These are phyloP conservation scores for Suzukiozyma palmioleophila DNA, from an alignment of 1,139 yeast genomes.

Conservation along the genomic window DNA sequence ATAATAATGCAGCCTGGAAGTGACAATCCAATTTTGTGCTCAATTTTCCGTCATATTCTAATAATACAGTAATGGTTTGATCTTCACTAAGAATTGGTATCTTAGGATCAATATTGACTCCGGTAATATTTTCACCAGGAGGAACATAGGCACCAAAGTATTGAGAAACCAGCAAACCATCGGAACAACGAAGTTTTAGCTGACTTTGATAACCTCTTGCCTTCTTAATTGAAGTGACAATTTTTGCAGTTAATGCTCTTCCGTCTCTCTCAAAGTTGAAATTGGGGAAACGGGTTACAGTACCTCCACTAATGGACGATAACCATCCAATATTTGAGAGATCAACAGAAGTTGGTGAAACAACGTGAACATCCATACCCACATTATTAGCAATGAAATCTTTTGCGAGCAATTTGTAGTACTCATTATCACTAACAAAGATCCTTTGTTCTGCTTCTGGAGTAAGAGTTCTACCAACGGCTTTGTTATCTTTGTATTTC, in stretches of 20 bases:
- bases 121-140: constrained; percentile 16
- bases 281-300: constrained; percentile 57
- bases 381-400: constrained; percentile 57
- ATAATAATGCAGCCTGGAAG: constrained; percentile 86
- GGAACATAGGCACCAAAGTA: constrained; percentile 57
- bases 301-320: constrained; percentile 71
- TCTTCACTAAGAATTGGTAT: constrained; percentile 64
- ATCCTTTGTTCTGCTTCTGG: constrained; percentile 55
- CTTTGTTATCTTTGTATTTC: constrained; percentile 43
- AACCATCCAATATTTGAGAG: constrained; percentile 70
- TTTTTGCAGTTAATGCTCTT: constrained; percentile 55
- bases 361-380: constrained; percentile 74
- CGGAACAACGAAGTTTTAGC: constrained; percentile 81
- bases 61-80: constrained; percentile 66
- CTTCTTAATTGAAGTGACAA: constrained; percentile 43
- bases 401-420: constrained; percentile 57
- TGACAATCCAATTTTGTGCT: constrained; percentile 74
- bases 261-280: constrained; percentile 74
- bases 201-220: constrained; percentile 74
- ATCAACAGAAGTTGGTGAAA: constrained; percentile 65
- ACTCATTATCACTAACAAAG: constrained; percentile 58
- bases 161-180: constrained; percentile 79
- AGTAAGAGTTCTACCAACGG: constrained; percentile 30
- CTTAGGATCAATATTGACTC: constrained; percentile 57
- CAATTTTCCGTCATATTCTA: constrained; percentile 74